Evolutionary conservation across 768 basidiomycete genomes (phyloP).

Genomic region (Leccinum ochraceum): DNA sequence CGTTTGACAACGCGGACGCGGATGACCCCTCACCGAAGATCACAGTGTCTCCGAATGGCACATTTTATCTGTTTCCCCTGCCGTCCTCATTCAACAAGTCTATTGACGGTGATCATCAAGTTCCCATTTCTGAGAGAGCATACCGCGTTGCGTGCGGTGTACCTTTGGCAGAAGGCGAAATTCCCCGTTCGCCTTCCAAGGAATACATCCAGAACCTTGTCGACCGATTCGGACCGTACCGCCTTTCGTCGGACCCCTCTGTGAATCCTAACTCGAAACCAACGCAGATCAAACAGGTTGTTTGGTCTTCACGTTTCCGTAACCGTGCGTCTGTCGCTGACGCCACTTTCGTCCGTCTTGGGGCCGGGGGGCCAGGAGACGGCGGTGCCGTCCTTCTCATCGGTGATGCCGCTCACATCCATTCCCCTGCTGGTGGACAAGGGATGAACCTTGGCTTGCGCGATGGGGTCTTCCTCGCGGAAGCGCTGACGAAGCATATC

Average conservation of each 20-base stretch:
- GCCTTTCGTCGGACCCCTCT: slow-evolving; percentile 36
- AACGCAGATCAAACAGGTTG: slow-evolving; percentile 35
- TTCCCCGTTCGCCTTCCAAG: slow-evolving; percentile 38
- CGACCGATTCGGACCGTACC: slow-evolving; percentile 40
- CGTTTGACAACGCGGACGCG: slow-evolving; percentile 24
- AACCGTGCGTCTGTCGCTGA: slow-evolving; percentile 46
- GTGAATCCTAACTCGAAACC: slow-evolving; percentile 31
- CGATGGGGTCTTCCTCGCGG: slow-evolving; percentile 49
- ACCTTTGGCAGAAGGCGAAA: slow-evolving; percentile 34
- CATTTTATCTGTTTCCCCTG: slow-evolving; percentile 40
- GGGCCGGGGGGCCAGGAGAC: slow-evolving; percentile 1
- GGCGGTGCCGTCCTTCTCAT: slow-evolving; percentile 31
- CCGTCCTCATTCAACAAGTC: slow-evolving; percentile 29
- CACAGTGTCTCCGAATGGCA: slow-evolving; percentile 29
- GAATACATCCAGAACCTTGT: slow-evolving; percentile 46
- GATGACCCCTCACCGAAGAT: slow-evolving; percentile 8
- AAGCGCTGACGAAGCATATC: slow-evolving; percentile 40
- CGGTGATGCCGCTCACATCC: slow-evolving; percentile 53
- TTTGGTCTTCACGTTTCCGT: slow-evolving; percentile 50
- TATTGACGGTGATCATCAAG: slow-evolving; percentile 2
- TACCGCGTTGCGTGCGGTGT: slow-evolving; percentile 45
- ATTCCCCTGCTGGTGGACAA: slow-evolving; percentile 53
- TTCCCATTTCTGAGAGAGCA: slow-evolving; percentile 15
- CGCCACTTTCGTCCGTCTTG: slow-evolving; percentile 36
- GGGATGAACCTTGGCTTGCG: slow-evolving; percentile 59